These are phyloP conservation scores for Dendrobium huoshanense DNA, from an alignment of 106 monocot genomes.

Conservation along the genomic window DNA sequence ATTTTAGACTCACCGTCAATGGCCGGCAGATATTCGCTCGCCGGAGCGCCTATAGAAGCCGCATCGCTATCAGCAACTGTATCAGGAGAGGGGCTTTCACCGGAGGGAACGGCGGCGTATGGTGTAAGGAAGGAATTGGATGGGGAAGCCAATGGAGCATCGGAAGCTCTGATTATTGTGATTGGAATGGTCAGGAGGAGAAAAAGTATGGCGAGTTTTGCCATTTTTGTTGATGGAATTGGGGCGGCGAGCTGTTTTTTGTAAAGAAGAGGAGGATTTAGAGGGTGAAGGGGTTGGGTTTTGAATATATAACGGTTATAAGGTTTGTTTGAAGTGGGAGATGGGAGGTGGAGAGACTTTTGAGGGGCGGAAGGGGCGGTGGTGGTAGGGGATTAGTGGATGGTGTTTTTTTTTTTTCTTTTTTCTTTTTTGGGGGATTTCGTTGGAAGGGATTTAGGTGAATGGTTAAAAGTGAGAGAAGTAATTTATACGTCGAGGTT, in stretches of 20 bases:
- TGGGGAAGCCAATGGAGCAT: not conserved
- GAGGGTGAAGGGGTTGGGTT: not conserved
- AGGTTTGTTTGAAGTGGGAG: too few species aligned
- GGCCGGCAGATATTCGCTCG: not conserved
- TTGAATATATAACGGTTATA: too few species aligned
- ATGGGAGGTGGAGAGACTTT: too few species aligned
- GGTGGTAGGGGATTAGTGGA: too few species aligned
- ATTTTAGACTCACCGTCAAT: not conserved
- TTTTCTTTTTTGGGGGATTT: too few species aligned
- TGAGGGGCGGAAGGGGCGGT: too few species aligned
- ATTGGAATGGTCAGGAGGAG: not conserved
- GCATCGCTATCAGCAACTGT: not conserved
- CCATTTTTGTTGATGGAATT: not conserved
- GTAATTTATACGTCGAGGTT: too few species aligned
- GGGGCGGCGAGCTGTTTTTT: not conserved
- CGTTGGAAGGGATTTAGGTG: too few species aligned
- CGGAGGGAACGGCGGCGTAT: not conserved
- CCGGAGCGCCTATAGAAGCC: not conserved
- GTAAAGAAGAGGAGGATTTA: not conserved
- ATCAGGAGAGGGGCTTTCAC: not conserved
- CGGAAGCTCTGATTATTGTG: not conserved
- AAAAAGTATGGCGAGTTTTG: not conserved
- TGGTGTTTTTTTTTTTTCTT: too few species aligned
- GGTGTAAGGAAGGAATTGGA: not conserved
- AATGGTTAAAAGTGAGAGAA: too few species aligned